Conservation (phyloP, 2,329 filamentous ascomycete species). For the Chaetomium sp. region DNA sequence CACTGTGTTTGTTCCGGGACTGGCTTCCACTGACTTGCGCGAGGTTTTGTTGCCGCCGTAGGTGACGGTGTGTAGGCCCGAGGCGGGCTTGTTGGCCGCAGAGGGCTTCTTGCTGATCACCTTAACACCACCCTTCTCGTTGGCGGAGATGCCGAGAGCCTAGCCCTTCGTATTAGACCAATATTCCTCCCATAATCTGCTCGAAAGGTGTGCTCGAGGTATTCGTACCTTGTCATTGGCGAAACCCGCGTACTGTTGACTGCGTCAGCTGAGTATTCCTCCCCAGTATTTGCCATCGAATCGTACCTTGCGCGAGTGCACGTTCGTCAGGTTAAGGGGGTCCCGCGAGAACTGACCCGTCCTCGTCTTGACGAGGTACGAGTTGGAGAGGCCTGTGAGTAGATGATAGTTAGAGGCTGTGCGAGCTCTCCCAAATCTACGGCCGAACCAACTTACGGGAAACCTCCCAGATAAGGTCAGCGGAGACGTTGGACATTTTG, state of each 20-base stretch:
- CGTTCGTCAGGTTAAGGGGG: slow-evolving; percentile 90
- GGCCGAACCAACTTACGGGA: slow-evolving; percentile 69
- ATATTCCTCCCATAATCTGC: slow-evolving; percentile 9
- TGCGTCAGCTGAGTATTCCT: slow-evolving; percentile 41
- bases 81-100: slow-evolving; percentile 71
- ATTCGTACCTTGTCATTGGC: slow-evolving; percentile 82
- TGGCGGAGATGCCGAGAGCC: slow-evolving; percentile 79
- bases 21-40: slow-evolving; percentile 67
- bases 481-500: slow-evolving; percentile 76
- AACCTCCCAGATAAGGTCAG: slow-evolving; percentile 93
- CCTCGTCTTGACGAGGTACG: slow-evolving; percentile 90
- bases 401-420: slow-evolving; percentile 30
- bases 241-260: slow-evolving; percentile 78
- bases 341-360: slow-evolving; percentile 83
- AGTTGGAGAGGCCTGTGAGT: slow-evolving; percentile 75
- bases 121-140: slow-evolving; percentile 76
- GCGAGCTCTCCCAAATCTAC: slow-evolving; percentile 8
- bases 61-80: slow-evolving; percentile 64
- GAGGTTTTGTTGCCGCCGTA: slow-evolving; percentile 72
- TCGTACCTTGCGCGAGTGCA: slow-evolving; percentile 83
- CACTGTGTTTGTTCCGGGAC: not conserved
- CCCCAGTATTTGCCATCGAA: not conserved
- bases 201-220: slow-evolving; percentile 18
- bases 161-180: slow-evolving; percentile 45
- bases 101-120: slow-evolving; percentile 83